Evolutionary conservation across 495 filamentous ascomycete genomes (phyloP), one percentile per base, ranked within the genome.

Genomic region (Bombardia bombarda): DNA sequence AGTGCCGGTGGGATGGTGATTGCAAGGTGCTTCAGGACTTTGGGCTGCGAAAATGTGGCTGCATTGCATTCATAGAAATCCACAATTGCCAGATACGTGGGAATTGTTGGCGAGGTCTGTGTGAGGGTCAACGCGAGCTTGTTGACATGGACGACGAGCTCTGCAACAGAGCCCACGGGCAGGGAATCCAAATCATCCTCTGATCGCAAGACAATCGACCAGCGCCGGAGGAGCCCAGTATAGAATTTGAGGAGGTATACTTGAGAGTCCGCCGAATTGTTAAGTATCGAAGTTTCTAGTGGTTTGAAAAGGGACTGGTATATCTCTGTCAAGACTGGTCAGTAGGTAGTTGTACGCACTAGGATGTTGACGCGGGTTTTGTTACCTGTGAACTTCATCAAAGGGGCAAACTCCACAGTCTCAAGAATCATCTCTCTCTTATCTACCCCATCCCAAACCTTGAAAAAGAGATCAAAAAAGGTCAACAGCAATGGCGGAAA

Each of bases 1-100:
- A 77, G 67, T 1, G 83, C 70, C 0, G 83, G 71, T 0, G 87
- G 89, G 5, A 85, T 72, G 32, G 74, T 70, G 45, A 92, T 77
- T 2, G 75, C 74, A 41, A 84, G 67, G 28, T 62, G 66, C 1
- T 56, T 51, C 46, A 74, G 69, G 4, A 73, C 45, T 3, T 62
- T 54, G 7, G 73, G 65, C 18, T 78, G 58, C 2, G 79, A 77
- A 51, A 84, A 72, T 10, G 84, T 54, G 21, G 63, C 56, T 7
- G 75, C 69, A 2, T 74, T 61, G 26, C 66, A 57, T 47, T 82
- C 78, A 65, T 89, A 87, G 58, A 89, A 87, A 32, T 75, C 70
- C 12, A 90, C 67, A 25, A 90, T 73, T n/a, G 53, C 52, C 2
- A 75, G 72, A 50, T 61, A 52, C 1, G 71, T 67, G 42, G 52